Evolutionary conservation across 2,329 filamentous ascomycete genomes (phyloP), one percentile per base, ranked within the genome.

Genomic region (Paecilomyces sp.): DNA sequence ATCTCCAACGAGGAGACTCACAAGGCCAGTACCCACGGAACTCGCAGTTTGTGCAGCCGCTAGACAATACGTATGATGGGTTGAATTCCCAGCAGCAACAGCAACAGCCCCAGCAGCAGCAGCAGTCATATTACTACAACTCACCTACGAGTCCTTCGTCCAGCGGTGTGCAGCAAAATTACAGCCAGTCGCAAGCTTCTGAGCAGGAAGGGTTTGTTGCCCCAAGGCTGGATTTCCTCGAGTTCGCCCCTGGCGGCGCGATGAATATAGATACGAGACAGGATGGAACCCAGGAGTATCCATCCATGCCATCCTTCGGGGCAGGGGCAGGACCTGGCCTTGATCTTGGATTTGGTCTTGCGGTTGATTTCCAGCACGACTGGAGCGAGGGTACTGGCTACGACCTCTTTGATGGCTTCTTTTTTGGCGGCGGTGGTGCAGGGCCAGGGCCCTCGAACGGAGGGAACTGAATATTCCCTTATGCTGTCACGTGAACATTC

Each of bases 361-460:
- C 74, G 1, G 70, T 76, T 57, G 77, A 77, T 55, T 75, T 74
- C 58, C 75, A 79, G 61, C 78, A 80, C 68, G 78, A 80, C 64
- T 80, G 78, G 77, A 77, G 74, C 57, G 78, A 81, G 58, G 77
- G 77, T 50, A 70, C 72, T 24, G 76, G 75, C 55, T 76, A 78
- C 65, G 80, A 83, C 74, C 65, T 84, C 33, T 79, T 83, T 64
- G 80, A 83, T 65, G 81, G 80, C 3, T 84, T 81, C 67, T 84
- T 83, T 68, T 83, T 84, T 71, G 81, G 81, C 9, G 77, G 74
- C 28, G 68, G 66, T n/a, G 70, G 69, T 6, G 62, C 66, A 28
- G 71, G 70, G n/a, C 63, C 67, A 28, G 71, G 70, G n/a, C 63
- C 67, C 41, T 50, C 66, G 28, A 66, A 66, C 54, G 62, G 60